These are phyloP conservation scores for Corchorus olitorius DNA, from an alignment of 345 rosid species.

Conservation along the genomic window DNA sequence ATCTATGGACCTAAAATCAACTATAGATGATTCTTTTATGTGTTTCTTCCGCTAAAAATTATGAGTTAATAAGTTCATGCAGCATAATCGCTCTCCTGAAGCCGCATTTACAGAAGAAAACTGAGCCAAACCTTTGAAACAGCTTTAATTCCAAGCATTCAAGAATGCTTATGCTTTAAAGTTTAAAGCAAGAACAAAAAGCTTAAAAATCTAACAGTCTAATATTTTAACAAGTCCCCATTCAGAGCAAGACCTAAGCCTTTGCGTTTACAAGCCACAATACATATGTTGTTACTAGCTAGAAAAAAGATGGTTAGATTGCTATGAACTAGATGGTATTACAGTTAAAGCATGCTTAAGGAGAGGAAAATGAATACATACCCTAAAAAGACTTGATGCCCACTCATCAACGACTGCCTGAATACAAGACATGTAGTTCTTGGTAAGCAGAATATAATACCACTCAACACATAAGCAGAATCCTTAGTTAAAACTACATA, in stretches of 20 bases:
- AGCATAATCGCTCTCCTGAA: constrained; percentile 5
- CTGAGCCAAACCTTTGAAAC: not conserved
- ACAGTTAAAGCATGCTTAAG: not conserved
- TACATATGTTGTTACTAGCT: not conserved
- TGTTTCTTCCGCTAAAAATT: not conserved
- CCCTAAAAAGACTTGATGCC: constrained; percentile 97
- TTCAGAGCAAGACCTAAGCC: not conserved
- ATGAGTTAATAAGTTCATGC: not conserved
- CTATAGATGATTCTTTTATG: not conserved
- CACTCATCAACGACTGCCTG: constrained; percentile 96
- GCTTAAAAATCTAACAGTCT: not conserved
- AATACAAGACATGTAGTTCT: constrained; percentile 32
- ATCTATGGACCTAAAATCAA: not conserved
- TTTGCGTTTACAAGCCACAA: not conserved
- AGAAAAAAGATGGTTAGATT: not conserved
- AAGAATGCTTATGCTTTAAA: constrained; percentile 7
- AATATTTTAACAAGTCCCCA: not conserved
- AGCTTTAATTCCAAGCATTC: not conserved
- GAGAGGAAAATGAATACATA: constrained; percentile 35
- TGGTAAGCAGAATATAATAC: constrained; percentile 25
- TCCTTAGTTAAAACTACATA: constrained; percentile 4
- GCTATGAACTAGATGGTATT: not conserved
- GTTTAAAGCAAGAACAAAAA: constrained; percentile 1
- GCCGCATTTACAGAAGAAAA: not conserved
- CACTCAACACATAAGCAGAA: constrained; percentile 6